Base-by-base conservation (phyloP, 257 asterid species). In the Solanum piurae region DNA sequence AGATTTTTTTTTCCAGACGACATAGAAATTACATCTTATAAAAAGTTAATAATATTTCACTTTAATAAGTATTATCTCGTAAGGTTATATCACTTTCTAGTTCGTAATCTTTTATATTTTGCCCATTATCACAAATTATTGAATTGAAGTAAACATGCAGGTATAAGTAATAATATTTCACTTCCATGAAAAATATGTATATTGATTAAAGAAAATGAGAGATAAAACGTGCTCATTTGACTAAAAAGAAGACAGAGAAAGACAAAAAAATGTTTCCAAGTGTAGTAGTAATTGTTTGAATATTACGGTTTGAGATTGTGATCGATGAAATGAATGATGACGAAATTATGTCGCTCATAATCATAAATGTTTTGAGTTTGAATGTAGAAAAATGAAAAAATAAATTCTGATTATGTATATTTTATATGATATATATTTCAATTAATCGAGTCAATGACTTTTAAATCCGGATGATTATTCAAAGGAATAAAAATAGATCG, bases 401-500 rank as follows among this genome's bases (percentile, higher is more conserved):
- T 0, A 42, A 0, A 42, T 11, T 44, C 1, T 44, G 16, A 44
- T 44, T 44, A 44, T 44, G 52, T 44, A 13, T 13, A 13, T 46
- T n/a, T 20, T 64, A 64, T 5, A 27, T 66, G 4, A 66, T 5
- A 27, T 9, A 27, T 12, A 66, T 66, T 7, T 66, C 1, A 3
- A 66, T 66, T 27, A 66, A 27, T 66, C 2, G 2, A 66, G 5
- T 12, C 52, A 44, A 12, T 44, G 16, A 29, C 21, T 69, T 29
- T 1, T n/a, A 31, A 29, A 6, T 14, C 0, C 0, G 14, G 0
- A 69, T 29, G 0, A 29, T 68, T 0, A 68, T 29, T 29, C 0
- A 68, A 69, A 29, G 31, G 77, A 71, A 1, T 7, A 31, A 71
- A 29, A 31, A 14, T 14, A 31, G 11, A 71, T 73, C 18, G 46